phyloP scores from a whole-genome alignment of 2,329 filamentous ascomycete genomes.

The Didymella lethalis region DNA sequence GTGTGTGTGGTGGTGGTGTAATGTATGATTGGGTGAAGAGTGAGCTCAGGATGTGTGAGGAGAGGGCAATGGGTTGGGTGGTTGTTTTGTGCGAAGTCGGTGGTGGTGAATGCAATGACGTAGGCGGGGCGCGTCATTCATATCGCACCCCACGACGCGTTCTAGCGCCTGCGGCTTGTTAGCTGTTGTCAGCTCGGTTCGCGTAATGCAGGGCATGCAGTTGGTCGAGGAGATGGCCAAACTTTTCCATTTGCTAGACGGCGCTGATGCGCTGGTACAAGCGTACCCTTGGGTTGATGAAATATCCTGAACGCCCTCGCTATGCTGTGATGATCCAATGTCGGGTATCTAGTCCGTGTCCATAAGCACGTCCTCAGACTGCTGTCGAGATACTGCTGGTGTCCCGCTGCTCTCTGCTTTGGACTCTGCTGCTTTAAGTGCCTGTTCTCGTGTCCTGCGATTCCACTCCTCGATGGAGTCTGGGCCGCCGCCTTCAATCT shows the following conservation, averaged over 20 bases:
- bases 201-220: constrained; percentile 18
- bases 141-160: constrained; percentile 25
- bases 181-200: constrained; percentile 21
- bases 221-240: constrained; percentile 3
- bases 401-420: constrained; percentile 34
- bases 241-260: constrained; percentile 17
- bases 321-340: constrained; percentile 37
- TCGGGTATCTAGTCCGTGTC: constrained; percentile 32
- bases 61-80: not conserved
- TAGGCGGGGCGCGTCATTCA: constrained; percentile 43
- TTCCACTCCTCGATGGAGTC: constrained; percentile 74
- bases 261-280: constrained; percentile 2
- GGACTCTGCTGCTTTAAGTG: constrained; percentile 35
- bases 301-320: constrained; percentile 45
- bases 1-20: not conserved
- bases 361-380: constrained; percentile 39
- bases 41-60: not conserved
- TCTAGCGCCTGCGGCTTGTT: constrained; percentile 15
- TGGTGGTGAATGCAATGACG: constrained; percentile 34
- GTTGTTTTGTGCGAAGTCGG: constrained; percentile 13
- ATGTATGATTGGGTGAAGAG: not conserved
- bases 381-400: constrained; percentile 27
- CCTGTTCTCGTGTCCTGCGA: constrained; percentile 41
- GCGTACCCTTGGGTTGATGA: constrained; percentile 1
- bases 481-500: constrained; percentile 78